These are phyloP conservation scores for Pseudozyma tsukubaensis DNA, from an alignment of 1,284 basidiomycete species.

Conservation along the genomic window DNA sequence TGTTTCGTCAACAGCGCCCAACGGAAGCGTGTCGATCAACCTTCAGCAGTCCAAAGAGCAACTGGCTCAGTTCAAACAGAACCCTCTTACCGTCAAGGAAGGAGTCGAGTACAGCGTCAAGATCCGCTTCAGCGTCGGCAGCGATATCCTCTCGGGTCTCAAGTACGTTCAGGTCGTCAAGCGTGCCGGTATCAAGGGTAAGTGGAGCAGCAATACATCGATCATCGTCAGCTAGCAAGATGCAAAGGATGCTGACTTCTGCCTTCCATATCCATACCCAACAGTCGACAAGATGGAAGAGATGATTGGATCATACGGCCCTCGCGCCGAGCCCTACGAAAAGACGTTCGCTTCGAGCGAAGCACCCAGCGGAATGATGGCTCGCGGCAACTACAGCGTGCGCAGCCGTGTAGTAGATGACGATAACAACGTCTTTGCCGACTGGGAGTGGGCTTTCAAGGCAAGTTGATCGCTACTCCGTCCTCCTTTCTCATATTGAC, in stretches of 20 bases:
- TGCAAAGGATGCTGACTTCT: background rate
- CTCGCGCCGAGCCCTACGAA: slow-evolving; percentile 64
- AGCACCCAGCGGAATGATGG: slow-evolving; percentile 76
- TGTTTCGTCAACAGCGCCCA: slow-evolving; percentile 68
- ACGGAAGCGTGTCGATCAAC: slow-evolving; percentile 70
- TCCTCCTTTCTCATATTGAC: background rate
- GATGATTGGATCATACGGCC: slow-evolving; percentile 88
- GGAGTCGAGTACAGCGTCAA: slow-evolving; percentile 80
- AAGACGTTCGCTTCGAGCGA: slow-evolving; percentile 70
- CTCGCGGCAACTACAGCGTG: slow-evolving; percentile 82
- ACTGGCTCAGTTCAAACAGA: slow-evolving; percentile 71
- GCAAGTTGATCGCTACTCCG: slow-evolving; percentile 19
- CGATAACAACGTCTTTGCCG: slow-evolving; percentile 75
- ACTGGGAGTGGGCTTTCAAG: slow-evolving; percentile 72
- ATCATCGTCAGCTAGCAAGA: background rate
- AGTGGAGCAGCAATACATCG: slow-evolving; percentile 9
- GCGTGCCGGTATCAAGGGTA: slow-evolving; percentile 74
- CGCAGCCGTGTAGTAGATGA: slow-evolving; percentile 84
- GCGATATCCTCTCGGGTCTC: slow-evolving; percentile 85
- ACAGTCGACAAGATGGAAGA: slow-evolving; percentile 86
- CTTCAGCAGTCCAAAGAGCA: slow-evolving; percentile 70
- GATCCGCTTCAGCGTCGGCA: slow-evolving; percentile 79
- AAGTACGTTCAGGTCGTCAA: slow-evolving; percentile 83
- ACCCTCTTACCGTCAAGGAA: slow-evolving; percentile 75
- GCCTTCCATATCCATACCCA: background rate